Evolutionary conservation across 1,139 yeast species (phyloP).

Genomic region (Hemisphaericaspora xylofermentans): DNA sequence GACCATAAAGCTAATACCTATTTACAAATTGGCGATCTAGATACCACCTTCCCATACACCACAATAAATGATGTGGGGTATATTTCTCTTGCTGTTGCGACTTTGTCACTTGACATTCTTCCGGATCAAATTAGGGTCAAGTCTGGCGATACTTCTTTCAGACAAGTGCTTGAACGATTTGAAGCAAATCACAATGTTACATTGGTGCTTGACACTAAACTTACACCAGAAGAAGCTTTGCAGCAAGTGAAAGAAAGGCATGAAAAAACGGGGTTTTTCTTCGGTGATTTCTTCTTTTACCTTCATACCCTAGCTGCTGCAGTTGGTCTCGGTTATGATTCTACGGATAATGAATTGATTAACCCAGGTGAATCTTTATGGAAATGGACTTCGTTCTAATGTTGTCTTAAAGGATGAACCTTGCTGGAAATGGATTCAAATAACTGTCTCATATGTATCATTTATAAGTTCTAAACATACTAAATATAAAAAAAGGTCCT

Average conservation of each 20-base stretch:
- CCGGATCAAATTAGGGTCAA: constrained; percentile 48
- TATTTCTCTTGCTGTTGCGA: constrained; percentile 39
- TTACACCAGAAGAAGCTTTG: constrained; percentile 31
- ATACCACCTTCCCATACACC: constrained; percentile 30
- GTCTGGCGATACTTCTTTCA: constrained; percentile 40
- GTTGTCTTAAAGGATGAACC: too few species aligned
- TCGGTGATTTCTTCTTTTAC: constrained; percentile 30
- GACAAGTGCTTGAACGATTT: constrained; percentile 39
- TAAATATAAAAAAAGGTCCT: neutral
- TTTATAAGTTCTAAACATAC: neutral
- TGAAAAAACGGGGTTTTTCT: constrained; percentile 28
- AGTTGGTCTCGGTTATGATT: constrained; percentile 37
- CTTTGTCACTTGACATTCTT: constrained; percentile 31
- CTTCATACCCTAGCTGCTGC: constrained; percentile 25
- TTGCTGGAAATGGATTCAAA: too few species aligned
- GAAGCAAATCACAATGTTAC: constrained; percentile 40
- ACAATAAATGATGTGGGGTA: constrained; percentile 49
- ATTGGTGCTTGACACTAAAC: constrained; percentile 26
- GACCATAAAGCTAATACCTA: constrained; percentile 34
- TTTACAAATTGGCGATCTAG: constrained; percentile 44
- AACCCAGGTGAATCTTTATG: constrained; percentile 55
- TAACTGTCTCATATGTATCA: neutral
- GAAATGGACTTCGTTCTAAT: constrained; percentile 41
- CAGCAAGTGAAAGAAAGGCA: constrained; percentile 28
- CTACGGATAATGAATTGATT: constrained; percentile 46